phyloP scores from a whole-genome alignment of 2,329 filamentous ascomycete species.

The Penicillium sclerotigenum region DNA sequence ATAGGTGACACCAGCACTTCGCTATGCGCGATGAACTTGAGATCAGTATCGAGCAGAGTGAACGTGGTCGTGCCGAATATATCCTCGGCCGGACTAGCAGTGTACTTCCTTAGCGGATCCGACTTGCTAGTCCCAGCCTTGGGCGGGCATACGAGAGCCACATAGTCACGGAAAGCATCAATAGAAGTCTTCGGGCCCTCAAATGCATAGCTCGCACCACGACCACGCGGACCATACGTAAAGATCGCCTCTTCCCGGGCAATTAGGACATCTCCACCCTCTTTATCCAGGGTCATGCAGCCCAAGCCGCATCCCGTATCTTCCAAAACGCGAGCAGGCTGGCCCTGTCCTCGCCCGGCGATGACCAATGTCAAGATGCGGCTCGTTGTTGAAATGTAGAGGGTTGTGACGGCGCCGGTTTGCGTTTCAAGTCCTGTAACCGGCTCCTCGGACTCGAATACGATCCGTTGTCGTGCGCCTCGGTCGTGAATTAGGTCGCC shows the following conservation, averaged over 20 bases:
- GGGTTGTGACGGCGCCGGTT: slow-evolving; percentile 62
- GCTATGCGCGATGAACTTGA: slow-evolving; percentile 85
- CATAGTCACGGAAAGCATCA: slow-evolving; percentile 76
- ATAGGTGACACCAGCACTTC: slow-evolving; percentile 80
- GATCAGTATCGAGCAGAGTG: slow-evolving; percentile 83
- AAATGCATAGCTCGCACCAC: slow-evolving; percentile 84
- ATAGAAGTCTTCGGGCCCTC: slow-evolving; percentile 86
- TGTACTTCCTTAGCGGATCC: slow-evolving; percentile 69
- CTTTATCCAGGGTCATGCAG: slow-evolving; percentile 84
- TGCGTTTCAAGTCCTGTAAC: slow-evolving; percentile 85
- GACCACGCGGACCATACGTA: slow-evolving; percentile 80
- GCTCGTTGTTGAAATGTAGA: slow-evolving; percentile 89
- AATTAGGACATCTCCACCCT: slow-evolving; percentile 82
- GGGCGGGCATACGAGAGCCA: slow-evolving; percentile 80
- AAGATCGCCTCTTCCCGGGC: slow-evolving; percentile 94
- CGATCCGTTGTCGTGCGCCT: slow-evolving; percentile 87
- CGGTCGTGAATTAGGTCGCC: slow-evolving; percentile 94
- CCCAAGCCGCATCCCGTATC: slow-evolving; percentile 88
- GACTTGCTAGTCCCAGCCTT: slow-evolving; percentile 55
- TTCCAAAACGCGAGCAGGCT: slow-evolving; percentile 82
- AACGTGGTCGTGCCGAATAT: slow-evolving; percentile 86
- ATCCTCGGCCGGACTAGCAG: slow-evolving; percentile 67
- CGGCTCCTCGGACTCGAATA: slow-evolving; percentile 95
- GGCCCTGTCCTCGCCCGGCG: slow-evolving; percentile 82
- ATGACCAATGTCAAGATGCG: slow-evolving; percentile 83